Evolutionary conservation across 2,329 filamentous ascomycete genomes (phyloP), one percentile per base, ranked within the genome.

Genomic region (Alternaria angustiovoidea): DNA sequence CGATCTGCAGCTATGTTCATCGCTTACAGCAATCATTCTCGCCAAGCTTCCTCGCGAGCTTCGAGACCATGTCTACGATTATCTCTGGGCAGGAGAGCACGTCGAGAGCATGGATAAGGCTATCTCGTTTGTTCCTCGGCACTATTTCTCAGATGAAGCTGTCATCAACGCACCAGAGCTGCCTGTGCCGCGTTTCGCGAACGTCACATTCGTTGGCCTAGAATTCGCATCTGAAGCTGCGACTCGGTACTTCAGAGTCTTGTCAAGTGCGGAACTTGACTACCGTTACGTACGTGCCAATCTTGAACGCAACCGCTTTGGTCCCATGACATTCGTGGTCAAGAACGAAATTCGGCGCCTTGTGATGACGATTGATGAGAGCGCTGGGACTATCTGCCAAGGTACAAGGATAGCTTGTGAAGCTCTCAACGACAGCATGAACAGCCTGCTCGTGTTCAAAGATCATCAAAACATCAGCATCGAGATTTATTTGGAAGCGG

Each of bases 361-460:
- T 22, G 54, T 22, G 1, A 59, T 64, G 36, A 39, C 32, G 4
- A 26, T 60, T 7, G 16, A 44, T 7, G 49, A 38, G 7, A 20
- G 4, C 5, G 16, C 7, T 20, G 8, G 16, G 20, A 39, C 11
- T 14, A 24, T 8, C 20, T 54, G n/a, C 9, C 9, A 22, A 14
- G n/a, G 11, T 4, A 32, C 6, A 30, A 14, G 12, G 5, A 12
- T 51, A 9, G 47, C 46, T 16, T 32, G 38, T 16, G 28, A 18
- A 20, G 57, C 46, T 30, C 44, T 60, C 4, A 18, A 5, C n/a
- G 44, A 57, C 18, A 57, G 51, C 36, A 51, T 63, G 18, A 39
- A 57, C 9, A 63, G 61, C 12, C 57, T 63, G n/a, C 39, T 63
- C 8, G 41, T 39, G 28, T 51, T 64, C 7, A 53, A 51, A 54